Conservation (phyloP, 1,284 basidiomycete species). For the Apiotrichum brassicae region DNA sequence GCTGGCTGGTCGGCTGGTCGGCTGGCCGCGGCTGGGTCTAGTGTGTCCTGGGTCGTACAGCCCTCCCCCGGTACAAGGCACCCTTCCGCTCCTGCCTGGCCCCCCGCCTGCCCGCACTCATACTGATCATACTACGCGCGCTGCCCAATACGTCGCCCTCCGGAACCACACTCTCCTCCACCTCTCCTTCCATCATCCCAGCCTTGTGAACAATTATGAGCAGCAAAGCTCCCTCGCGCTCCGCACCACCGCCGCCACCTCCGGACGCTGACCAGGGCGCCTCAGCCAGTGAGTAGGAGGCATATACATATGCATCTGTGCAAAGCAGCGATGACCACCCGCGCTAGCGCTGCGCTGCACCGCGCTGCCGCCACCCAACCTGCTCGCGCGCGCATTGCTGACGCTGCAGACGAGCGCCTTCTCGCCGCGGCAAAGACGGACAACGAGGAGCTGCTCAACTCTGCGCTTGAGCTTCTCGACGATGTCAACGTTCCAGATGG, state of each 20-base stretch:
- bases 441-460: constrained; percentile 62
- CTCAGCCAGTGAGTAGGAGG: constrained; percentile 33
- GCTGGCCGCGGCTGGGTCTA: too few relatives aligned
- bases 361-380: background rate
- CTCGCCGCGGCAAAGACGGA: constrained; percentile 68
- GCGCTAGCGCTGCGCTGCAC: too few relatives aligned
- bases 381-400: background rate
- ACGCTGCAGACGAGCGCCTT: constrained; percentile 59
- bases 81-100: too few relatives aligned
- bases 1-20: too few relatives aligned
- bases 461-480: constrained; percentile 55
- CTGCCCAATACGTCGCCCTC: background rate
- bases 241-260: constrained; percentile 40
- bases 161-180: background rate
- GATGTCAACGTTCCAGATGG: constrained; percentile 74
- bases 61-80: too few relatives aligned
- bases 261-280: constrained; percentile 33
- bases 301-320: background rate
- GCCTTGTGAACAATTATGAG: background rate
- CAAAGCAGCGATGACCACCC: background rate
- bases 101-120: too few relatives aligned
- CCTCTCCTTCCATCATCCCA: background rate
- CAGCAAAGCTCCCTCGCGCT: constrained; percentile 28
- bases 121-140: too few relatives aligned
- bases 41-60: too few relatives aligned